Evolutionary conservation across 169 alveolate species (phyloP).

Genomic region (Plasmodium gallinaceum): DNA sequence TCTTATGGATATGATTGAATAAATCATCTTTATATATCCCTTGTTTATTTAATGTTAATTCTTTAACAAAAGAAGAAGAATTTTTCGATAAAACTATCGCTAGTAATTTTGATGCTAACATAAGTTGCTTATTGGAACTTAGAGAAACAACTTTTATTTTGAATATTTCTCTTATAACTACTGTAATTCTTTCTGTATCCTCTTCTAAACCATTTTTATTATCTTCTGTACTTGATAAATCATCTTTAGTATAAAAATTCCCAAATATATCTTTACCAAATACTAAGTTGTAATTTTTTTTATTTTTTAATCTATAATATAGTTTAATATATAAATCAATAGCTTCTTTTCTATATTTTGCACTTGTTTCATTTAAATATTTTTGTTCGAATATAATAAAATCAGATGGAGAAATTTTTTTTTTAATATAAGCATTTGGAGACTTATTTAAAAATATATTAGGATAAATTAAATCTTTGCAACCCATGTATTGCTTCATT

Average conservation of each 20-base stretch:
- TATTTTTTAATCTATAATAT: conserved; percentile 24
- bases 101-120: conserved; percentile 66
- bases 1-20: background rate
- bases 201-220: background rate
- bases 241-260: conserved; percentile 60
- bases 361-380: conserved; percentile 59
- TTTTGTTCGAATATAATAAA: conserved; percentile 41
- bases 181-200: conserved; percentile 18
- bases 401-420: conserved; percentile 36
- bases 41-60: conserved; percentile 28
- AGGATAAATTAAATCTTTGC: conserved; percentile 62
- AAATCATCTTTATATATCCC: background rate
- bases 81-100: conserved; percentile 54
- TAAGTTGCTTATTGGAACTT: conserved; percentile 40
- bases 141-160: conserved; percentile 56
- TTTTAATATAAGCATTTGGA: conserved; percentile 35
- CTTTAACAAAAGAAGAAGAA: conserved; percentile 49
- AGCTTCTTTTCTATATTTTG: conserved; percentile 63
- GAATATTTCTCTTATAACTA: conserved; percentile 44
- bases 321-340: conserved; percentile 50
- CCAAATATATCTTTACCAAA: conserved; percentile 69
- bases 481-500: conserved; percentile 68
- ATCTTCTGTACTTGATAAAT: background rate
- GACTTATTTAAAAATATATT: conserved; percentile 17
- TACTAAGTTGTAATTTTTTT: conserved; percentile 42